Conservation (phyloP, 2,329 filamentous ascomycete species). For the Balansia obtecta region DNA sequence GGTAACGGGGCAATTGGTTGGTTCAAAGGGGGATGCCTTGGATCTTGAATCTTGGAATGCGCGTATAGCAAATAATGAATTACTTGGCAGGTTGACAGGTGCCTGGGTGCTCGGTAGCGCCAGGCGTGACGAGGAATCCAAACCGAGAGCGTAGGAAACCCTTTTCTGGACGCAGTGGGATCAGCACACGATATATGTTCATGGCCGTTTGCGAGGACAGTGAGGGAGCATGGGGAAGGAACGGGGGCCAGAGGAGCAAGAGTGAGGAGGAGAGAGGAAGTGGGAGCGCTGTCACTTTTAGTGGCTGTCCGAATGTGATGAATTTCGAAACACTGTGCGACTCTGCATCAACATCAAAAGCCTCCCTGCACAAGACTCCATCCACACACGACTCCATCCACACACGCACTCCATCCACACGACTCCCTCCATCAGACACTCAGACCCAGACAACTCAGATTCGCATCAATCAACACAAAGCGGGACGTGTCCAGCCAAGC, state of each 20-base stretch:
- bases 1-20: too few relatives aligned
- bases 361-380: too few relatives aligned
- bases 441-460: too few relatives aligned
- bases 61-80: background rate
- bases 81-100: background rate
- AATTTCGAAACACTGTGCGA: conserved; percentile 2
- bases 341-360: too few relatives aligned
- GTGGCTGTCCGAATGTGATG: conserved; percentile 2
- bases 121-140: background rate
- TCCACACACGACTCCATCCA: too few relatives aligned
- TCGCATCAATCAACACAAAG: too few relatives aligned
- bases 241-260: background rate
- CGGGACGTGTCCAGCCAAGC: too few relatives aligned
- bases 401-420: too few relatives aligned
- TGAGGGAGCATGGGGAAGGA: background rate
- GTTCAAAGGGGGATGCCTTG: too few relatives aligned
- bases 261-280: background rate
- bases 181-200: background rate
- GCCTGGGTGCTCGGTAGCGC: too few relatives aligned
- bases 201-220: background rate
- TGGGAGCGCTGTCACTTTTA: conserved; percentile 2
- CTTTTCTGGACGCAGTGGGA: background rate
- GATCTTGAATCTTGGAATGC: too few relatives aligned
- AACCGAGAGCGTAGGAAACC: background rate
- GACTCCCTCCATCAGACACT: too few relatives aligned